Conservation (phyloP, 768 basidiomycete species). For the Agaricus sinodeliciosus region DNA sequence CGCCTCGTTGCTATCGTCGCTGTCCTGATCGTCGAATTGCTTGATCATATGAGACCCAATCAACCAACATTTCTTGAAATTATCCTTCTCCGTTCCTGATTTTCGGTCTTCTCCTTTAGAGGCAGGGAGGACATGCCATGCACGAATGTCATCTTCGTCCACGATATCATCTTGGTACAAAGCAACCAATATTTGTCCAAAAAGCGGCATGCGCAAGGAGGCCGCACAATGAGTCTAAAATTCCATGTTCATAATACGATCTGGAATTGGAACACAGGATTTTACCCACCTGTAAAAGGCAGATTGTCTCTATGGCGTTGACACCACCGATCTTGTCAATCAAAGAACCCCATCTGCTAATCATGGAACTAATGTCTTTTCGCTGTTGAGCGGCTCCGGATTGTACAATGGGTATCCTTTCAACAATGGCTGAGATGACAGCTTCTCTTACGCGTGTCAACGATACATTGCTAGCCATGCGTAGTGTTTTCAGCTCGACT, state of each 20-base stretch:
- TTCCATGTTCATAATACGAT: not conserved
- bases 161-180: constrained; percentile 91
- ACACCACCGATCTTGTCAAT: constrained; percentile 78
- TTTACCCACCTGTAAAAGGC: constrained; percentile 63
- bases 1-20: constrained; percentile 26
- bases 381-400: constrained; percentile 54
- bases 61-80: constrained; percentile 61
- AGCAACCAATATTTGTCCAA: constrained; percentile 79
- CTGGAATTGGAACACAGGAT: not conserved
- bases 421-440: constrained; percentile 81
- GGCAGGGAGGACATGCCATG: constrained; percentile 63
- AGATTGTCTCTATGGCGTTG: constrained; percentile 75
- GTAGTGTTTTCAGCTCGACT: constrained; percentile 91
- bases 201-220: constrained; percentile 61
- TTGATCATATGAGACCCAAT: constrained; percentile 71
- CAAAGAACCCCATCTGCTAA: constrained; percentile 77
- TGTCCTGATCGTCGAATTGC: constrained; percentile 77
- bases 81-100: constrained; percentile 37
- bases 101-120: constrained; percentile 47
- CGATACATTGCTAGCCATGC: constrained; percentile 94
- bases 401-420: constrained; percentile 57
- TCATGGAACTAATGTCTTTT: constrained; percentile 53
- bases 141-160: constrained; percentile 84
- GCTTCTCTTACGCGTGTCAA: constrained; percentile 81
- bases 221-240: constrained; percentile 56